Conservation (phyloP, 306 rosid species). For the Albizia julibrissin region DNA sequence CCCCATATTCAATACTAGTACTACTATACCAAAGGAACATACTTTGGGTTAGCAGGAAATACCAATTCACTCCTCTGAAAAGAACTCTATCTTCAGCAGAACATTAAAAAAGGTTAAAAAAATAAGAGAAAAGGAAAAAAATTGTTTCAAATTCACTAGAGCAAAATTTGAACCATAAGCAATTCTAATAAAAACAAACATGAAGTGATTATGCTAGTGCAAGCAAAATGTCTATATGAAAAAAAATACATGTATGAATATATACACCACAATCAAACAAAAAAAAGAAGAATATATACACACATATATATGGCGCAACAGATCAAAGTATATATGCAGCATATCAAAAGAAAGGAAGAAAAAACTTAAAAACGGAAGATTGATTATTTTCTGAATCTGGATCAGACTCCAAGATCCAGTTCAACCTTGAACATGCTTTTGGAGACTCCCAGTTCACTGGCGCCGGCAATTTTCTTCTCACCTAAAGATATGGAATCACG, state of each 20-base stretch:
- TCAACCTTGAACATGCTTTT: constrained; percentile 82
- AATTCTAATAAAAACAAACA: background rate
- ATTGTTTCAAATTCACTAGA: background rate
- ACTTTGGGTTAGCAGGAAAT: constrained; percentile 16
- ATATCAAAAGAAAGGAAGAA: too few relatives aligned
- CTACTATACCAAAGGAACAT: background rate
- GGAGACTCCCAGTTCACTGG: constrained; percentile 78
- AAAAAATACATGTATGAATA: background rate
- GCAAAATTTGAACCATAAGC: background rate
- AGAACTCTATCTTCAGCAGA: background rate
- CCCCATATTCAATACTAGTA: constrained; percentile 4
- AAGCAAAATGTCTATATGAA: background rate
- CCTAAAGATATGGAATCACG: constrained; percentile 86
- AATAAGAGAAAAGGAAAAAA: background rate
- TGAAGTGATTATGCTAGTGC: background rate
- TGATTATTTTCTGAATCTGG: constrained; percentile 66
- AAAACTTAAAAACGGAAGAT: too few relatives aligned
- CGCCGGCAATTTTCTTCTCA: constrained; percentile 95
- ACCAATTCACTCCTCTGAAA: background rate
- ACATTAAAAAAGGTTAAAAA: background rate
- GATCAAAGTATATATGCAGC: too few relatives aligned
- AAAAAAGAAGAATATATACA: too few relatives aligned
- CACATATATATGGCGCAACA: too few relatives aligned
- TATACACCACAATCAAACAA: too few relatives aligned
- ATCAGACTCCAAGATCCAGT: constrained; percentile 91